Conservation (phyloP, 352 stramenopile genomes). For the Phytophthora ramorum region DNA sequence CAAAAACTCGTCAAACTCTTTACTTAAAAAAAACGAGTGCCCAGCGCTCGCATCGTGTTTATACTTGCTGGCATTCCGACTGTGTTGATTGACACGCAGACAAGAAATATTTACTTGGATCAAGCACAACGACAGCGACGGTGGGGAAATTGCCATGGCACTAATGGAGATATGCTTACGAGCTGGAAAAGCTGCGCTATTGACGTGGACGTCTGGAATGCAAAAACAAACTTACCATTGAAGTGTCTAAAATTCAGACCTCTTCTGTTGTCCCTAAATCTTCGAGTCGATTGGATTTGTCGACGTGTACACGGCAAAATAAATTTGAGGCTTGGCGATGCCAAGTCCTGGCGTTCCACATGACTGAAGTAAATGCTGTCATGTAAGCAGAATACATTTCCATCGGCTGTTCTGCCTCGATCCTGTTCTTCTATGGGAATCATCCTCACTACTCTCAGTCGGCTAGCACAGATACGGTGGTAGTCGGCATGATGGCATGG, state of each 20-base stretch:
- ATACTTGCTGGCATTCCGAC: conserved; percentile 1
- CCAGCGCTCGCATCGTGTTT: neutral
- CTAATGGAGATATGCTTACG: conserved; percentile 8
- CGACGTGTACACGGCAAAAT: neutral
- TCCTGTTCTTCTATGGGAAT: conserved; percentile 37
- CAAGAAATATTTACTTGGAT: conserved; percentile 1
- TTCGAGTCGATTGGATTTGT: neutral
- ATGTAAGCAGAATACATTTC: conserved; percentile 58
- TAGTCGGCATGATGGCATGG: neutral
- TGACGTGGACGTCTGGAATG: neutral
- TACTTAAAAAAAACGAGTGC: conserved; percentile 5
- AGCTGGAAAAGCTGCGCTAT: neutral
- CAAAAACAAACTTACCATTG: neutral
- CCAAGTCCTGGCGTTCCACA: conserved; percentile 11
- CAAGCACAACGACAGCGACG: neutral
- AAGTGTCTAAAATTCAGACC: neutral
- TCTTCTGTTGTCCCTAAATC: neutral
- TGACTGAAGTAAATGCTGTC: conserved; percentile 33
- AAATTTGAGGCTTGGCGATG: conserved; percentile 6
- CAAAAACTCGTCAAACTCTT: neutral
- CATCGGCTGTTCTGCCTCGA: conserved; percentile 38
- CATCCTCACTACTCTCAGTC: conserved; percentile 40
- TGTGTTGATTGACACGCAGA: conserved; percentile 9
- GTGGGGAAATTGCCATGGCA: conserved; percentile 1
- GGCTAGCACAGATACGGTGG: neutral